Evolutionary conservation across 1,284 basidiomycete species (phyloP), one percentile per base, ranked within the genome.

Genomic region (Cystobasidium sp.): DNA sequence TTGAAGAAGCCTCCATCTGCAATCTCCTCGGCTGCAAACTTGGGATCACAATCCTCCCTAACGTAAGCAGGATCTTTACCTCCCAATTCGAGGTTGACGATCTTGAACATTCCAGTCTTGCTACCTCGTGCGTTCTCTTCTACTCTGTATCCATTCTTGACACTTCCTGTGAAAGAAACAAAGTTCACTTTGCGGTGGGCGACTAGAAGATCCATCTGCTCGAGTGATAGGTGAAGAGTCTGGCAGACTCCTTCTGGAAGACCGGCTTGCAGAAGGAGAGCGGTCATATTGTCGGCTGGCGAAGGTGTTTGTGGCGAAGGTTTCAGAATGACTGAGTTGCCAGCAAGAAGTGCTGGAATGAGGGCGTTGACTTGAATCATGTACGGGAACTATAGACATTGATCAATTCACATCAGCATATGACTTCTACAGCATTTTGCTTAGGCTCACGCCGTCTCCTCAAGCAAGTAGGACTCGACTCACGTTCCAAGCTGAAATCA

Each of bases 41-140:
- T 87, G 5, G 96, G 80, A 82, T 97, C 89, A 0, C 91, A 94
- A 80, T 69, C 79, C 0, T 86, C 83, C 41, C 93, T 86, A 7
- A 97, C 94, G 80, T 97, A 98, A 0, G 95, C 95, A 7, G 95
- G 93, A 80, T 97, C 94, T 83, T 97, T 97, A 0, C 95, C 95
- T 5, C 95, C 95, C 18, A 98, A 88, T 89, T 98, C 86, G 58
- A 87, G 80, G 3, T 83, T 84, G 7, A 85, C 79, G 16, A 89
- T 89, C 79, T 93, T 96, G 85, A 97, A 95, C 6, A 79, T 77
- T 1, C 91, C 91, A 7, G 87, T 88, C 0, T 81, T 79, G 0
- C 91, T 58, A 1, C 68, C 69, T 4, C 79, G 79, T 0, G 84
- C 83, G 14, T 82, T 82, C 77, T 81, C 78, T 65, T 81, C 80